Evolutionary conservation across 139 green algal species (phyloP).

Genomic region (Coccomyxa sp.): DNA sequence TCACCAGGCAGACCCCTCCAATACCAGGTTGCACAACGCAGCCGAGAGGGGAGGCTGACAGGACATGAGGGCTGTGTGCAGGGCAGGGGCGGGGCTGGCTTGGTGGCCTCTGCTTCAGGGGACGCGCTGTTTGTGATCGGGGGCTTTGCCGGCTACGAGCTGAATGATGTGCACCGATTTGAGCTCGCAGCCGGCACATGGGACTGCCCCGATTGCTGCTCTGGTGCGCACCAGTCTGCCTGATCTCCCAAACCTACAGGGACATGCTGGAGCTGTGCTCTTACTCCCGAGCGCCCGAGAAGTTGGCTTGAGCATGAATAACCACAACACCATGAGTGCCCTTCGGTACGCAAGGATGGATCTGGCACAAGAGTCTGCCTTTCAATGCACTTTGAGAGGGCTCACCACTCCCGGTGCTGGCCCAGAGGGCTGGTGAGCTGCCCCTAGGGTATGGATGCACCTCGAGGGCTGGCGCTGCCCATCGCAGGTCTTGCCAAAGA

Average conservation of each 20-base stretch:
- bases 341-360: no score
- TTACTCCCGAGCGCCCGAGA: not conserved
- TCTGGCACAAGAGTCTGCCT: no score
- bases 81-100: conserved; percentile 21
- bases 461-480: not conserved
- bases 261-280: not conserved
- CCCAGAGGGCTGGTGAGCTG: no score
- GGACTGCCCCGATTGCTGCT: conserved; percentile 18
- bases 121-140: conserved; percentile 32
- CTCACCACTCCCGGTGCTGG: no score
- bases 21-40: no score
- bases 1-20: not conserved
- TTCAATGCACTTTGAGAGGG: no score
- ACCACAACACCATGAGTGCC: no score
- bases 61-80: not conserved
- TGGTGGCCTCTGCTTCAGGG: conserved; percentile 5
- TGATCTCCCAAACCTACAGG: not conserved
- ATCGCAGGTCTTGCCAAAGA: not conserved
- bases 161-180: conserved; percentile 23
- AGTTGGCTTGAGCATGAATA: no score
- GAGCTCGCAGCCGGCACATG: conserved; percentile 17
- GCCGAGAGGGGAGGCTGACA: not conserved
- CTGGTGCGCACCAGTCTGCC: not conserved
- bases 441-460: no score
- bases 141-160: conserved; percentile 40